Evolutionary conservation across 345 rosid species (phyloP).

Genomic region (Excoecaria agallocha): DNA sequence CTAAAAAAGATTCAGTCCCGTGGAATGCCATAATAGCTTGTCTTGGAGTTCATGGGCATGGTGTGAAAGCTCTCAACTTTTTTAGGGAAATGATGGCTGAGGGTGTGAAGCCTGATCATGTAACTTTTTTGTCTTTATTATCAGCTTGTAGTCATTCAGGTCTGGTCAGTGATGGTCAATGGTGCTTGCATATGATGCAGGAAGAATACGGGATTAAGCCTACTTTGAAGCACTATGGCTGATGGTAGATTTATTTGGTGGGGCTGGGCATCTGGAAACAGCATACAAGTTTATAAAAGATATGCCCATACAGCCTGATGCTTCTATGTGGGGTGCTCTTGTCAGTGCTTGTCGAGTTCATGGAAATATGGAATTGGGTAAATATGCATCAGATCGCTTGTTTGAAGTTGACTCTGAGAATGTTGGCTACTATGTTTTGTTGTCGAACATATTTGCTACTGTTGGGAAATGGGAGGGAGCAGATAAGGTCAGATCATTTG

Average conservation of each 20-base stretch:
- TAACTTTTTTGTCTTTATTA: slow-evolving; percentile 9
- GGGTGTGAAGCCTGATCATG: slow-evolving; percentile 4
- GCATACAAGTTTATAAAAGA: slow-evolving; percentile 5
- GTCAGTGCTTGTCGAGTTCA: slow-evolving; percentile 7
- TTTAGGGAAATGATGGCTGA: slow-evolving; percentile 10
- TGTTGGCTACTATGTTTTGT: slow-evolving; percentile 6
- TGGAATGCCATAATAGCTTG: slow-evolving; percentile 11
- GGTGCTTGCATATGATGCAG: slow-evolving; percentile 8
- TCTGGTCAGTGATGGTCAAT: slow-evolving; percentile 9
- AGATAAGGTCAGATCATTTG: background rate
- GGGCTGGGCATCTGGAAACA: slow-evolving; percentile 3
- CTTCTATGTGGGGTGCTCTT: slow-evolving; percentile 10
- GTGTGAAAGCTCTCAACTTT: background rate
- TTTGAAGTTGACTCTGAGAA: slow-evolving; percentile 9
- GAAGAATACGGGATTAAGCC: slow-evolving; percentile 9
- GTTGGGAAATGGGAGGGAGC: slow-evolving; percentile 11
- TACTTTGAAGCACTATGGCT: slow-evolving; percentile 13
- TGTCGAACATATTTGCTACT: slow-evolving; percentile 12
- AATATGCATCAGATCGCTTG: slow-evolving; percentile 5
- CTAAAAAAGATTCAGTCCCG: background rate
- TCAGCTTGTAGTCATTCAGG: slow-evolving; percentile 15
- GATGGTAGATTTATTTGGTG: slow-evolving; percentile 10
- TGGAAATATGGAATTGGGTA: slow-evolving; percentile 10
- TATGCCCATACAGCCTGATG: slow-evolving; percentile 12
- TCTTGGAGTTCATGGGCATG: slow-evolving; percentile 9